A percentile compares a stretch with the other conserved stretches of the same genome.
These are phyloP conservation scores for Glycine tomentella DNA, from an alignment of 306 rosid genomes.

Conservation along the genomic window DNA sequence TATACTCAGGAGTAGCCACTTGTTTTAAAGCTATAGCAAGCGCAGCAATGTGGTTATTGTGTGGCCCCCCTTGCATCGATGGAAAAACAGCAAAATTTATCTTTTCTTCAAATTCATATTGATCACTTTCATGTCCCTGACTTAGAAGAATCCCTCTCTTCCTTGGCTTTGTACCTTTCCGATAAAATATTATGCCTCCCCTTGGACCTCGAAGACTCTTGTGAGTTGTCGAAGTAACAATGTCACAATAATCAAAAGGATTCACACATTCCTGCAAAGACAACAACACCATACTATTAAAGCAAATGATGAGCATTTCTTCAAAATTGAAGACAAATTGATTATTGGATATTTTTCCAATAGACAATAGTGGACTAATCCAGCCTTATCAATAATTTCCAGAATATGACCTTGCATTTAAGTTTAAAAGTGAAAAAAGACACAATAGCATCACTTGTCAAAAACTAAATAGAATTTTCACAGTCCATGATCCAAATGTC, in stretches of 20 bases:
- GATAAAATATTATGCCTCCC: conserved; percentile 93
- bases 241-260: conserved; percentile 95
- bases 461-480: too few species aligned
- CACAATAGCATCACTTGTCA: neutral
- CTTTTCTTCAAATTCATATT: conserved; percentile 90
- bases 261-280: conserved; percentile 74
- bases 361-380: neutral
- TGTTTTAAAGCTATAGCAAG: conserved; percentile 96
- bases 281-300: conserved; percentile 28
- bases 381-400: neutral
- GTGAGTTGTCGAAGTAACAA: conserved; percentile 97
- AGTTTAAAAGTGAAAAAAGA: neutral
- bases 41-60: conserved; percentile 96
- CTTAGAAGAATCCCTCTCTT: conserved; percentile 72
- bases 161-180: conserved; percentile 88
- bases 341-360: neutral
- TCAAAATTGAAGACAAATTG: conserved; percentile 7
- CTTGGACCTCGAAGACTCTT: conserved; percentile 99
- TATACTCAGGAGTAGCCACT: conserved; percentile 84
- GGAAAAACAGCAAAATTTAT: conserved; percentile 94
- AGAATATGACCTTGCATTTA: neutral
- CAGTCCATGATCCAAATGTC: too few species aligned
- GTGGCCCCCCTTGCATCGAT: conserved; percentile 98
- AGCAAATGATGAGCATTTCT: conserved; percentile 3
- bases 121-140: conserved; percentile 76